Evolutionary conservation across 768 basidiomycete species (phyloP).

Genomic region (Filobasidium wieringae): DNA sequence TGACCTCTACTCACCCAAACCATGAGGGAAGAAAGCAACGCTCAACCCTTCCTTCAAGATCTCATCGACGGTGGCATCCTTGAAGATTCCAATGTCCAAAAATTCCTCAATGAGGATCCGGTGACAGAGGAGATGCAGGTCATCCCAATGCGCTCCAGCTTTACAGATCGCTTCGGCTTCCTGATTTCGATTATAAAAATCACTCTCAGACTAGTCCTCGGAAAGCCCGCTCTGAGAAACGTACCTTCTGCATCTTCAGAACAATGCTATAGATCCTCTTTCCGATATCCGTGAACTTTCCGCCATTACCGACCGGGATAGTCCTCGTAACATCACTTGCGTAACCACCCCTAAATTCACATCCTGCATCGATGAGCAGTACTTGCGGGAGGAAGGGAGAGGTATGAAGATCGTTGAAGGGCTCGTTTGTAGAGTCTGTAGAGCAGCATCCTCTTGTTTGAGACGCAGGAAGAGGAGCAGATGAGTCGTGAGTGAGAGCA

Average conservation of each 20-base stretch:
- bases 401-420: conserved; percentile 17
- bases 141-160: conserved; percentile 83
- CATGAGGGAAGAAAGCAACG: conserved; percentile 88
- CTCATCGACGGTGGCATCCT: conserved; percentile 41
- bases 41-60: conserved; percentile 67
- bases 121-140: conserved; percentile 72
- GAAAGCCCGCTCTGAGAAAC: conserved; percentile 2
- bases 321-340: conserved; percentile 51
- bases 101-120: conserved; percentile 69
- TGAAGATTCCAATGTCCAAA: conserved; percentile 74
- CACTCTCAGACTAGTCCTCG: not conserved
- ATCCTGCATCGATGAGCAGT: conserved; percentile 85
- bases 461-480: not conserved
- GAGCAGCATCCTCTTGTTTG: conserved; percentile 32
- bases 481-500: not conserved
- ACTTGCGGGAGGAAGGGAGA: conserved; percentile 46
- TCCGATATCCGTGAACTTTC: conserved; percentile 71
- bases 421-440: conserved; percentile 17
- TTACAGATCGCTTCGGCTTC: conserved; percentile 57
- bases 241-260: conserved; percentile 74
- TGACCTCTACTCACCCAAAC: conserved; percentile 40
- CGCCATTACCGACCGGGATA: conserved; percentile 68
- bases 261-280: conserved; percentile 77
- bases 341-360: conserved; percentile 63
- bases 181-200: conserved; percentile 37